Base-by-base conservation (phyloP, 1,284 basidiomycete species). In the Lignosus rhinocerotis region DNA sequence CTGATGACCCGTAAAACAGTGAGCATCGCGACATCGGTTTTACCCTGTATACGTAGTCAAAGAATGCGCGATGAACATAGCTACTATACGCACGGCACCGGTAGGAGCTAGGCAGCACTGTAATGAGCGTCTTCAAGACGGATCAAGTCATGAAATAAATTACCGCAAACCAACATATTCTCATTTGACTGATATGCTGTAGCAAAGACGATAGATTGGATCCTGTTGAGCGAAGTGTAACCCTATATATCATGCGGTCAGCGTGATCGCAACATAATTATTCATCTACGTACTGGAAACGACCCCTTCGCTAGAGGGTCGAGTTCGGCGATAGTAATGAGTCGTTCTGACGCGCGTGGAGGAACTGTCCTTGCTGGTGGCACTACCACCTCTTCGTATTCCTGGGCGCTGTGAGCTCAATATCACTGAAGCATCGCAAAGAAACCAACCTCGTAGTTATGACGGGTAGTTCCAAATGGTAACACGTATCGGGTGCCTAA, bases 1-100 rank as follows among this genome's bases (percentile, higher is more conserved):
- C 87, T 80, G 52, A 99, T 79, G 19, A 96, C 92, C 21, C 95
- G 90, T 52, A 99, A 81, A 59, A 99, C 92, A 1, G 93, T 84
- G 69, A 99, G 81, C 88, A 99, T 94, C 0, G 97, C 97, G 0
- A 99, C 93, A 72, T 99, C 97, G 0, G 97, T 99, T 92, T 99
- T 99, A 76, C 97, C 97, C 91, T 96, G 66, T 9, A 34, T n/a
- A 39, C 11, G 43, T 6, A 5, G 53, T 64, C n/a, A 52, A 60
- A 32, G 14, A 16, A 25, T 7, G 31, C 8, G 21, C 7, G 16
- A 19, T 25, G 21, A 30, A 4, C 44, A 17, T 4, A 4, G 30
- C 11, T n/a, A 12, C n/a, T 16, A 14, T 21, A 80, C 90, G 74
- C 67, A 95, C 93, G 64, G 95, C 95, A 81, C 95, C 95, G 60